Base-by-base conservation (phyloP, 805 yeast species). In the Candida tibetensis region DNA sequence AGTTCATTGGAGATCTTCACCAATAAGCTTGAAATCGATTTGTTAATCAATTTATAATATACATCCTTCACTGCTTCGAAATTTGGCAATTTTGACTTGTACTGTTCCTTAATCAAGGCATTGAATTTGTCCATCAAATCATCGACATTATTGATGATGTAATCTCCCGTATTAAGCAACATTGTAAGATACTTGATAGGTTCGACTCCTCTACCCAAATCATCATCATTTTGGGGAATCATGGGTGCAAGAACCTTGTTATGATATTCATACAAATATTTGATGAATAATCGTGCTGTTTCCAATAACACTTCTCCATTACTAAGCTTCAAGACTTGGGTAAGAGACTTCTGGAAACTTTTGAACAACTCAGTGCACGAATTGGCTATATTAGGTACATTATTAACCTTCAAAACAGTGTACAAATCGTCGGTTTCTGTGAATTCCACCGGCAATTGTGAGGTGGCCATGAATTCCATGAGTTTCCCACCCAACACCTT, bases 361-460 rank as follows among this genome's bases (percentile, higher is more conserved):
- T 88, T 76, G 60, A 93, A 90, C 23, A 93, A 61, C 48, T 91
- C 97, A 1, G 95, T 87, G 8, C 95, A 85, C 0, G 96, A 85
- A 27, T 83, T 86, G 6, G 93, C 69, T 12, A 93, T 90, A 51
- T 82, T 77, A 4, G 83, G 76, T 7, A 76, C 69, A 28, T 72
- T 74, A 25, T 72, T 65, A 10, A 65, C 71, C 36, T 68, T 67
- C 14, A 69, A 62, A 5, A 66, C 64, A 4, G 66, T 62, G n/a
- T 56, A 50, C 15, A 69, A 44, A 44, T 67, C 59, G 49, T 61
- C 40, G 3, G 42, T 42, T 16, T 33, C 44, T 7, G 33, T 40
- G 32, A 64, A 58, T 36, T 72, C 71, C 37, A 59, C 44, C 34
- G 79, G 76, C 41, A 82, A 60, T 43, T 78, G 76, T 4, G 80